Evolutionary conservation across 495 filamentous ascomycete species (phyloP).

Genomic region (Hypoxylon trugodes): DNA sequence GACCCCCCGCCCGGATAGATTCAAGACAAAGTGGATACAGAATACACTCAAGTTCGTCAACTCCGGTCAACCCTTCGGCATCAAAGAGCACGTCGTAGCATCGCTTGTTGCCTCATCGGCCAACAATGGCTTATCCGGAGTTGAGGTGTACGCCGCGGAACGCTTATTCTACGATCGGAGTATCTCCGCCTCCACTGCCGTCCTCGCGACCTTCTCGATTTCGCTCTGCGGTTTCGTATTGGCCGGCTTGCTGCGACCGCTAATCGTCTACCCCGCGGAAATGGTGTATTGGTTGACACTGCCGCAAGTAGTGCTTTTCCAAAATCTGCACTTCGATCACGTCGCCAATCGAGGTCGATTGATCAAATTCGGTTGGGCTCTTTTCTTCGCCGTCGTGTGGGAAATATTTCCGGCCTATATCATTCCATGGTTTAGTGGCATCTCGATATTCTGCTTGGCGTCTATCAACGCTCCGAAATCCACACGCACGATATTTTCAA

Average conservation of each 20-base stretch:
- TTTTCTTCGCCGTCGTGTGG: conserved; percentile 53
- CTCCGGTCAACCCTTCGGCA: conserved; percentile 18
- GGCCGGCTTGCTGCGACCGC: conserved; percentile 60
- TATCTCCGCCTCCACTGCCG: conserved; percentile 21
- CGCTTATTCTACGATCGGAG: conserved; percentile 22
- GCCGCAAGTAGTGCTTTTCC: conserved; percentile 44
- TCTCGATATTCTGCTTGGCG: conserved; percentile 67
- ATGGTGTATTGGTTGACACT: conserved; percentile 50
- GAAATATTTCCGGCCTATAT: conserved; percentile 67
- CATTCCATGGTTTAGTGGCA: conserved; percentile 59
- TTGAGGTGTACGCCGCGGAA: conserved; percentile 22
- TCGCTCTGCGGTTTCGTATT: conserved; percentile 62
- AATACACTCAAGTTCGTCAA: conserved; percentile 15
- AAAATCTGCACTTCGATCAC: conserved; percentile 51
- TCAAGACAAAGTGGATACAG: conserved; percentile 13
- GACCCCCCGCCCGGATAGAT: conserved; percentile 18
- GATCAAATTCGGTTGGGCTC: conserved; percentile 52
- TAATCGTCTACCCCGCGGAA: conserved; percentile 62
- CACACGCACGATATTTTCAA: conserved; percentile 58
- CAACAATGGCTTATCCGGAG: conserved; percentile 24
- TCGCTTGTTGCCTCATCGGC: conserved; percentile 26
- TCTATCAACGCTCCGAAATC: conserved; percentile 47
- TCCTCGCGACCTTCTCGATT: conserved; percentile 28
- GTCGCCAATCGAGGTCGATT: conserved; percentile 49
- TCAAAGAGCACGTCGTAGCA: conserved; percentile 27